These are phyloP conservation scores for Fragilaria radians DNA, from an alignment of 108 stramenopile species.

Conservation along the genomic window DNA sequence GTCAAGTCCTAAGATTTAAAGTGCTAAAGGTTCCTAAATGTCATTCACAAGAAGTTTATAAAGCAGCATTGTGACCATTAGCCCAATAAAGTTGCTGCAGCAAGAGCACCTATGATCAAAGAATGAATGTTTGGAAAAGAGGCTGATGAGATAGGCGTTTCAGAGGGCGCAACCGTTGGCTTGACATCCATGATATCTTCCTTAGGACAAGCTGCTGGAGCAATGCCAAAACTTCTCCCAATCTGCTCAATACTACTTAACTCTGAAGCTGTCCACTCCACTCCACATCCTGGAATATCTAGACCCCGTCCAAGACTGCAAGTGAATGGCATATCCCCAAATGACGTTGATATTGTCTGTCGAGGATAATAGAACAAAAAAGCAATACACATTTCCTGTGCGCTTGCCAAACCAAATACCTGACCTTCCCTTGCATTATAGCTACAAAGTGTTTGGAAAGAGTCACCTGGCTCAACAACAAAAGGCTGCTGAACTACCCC, in stretches of 20 bases:
- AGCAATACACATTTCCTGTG: constrained; percentile 62
- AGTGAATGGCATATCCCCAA: neutral
- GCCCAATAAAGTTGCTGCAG: no score
- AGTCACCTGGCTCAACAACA: constrained; percentile 37
- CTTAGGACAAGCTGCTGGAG: neutral
- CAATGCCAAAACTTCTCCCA: neutral
- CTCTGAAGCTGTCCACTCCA: neutral
- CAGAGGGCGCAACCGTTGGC: no score
- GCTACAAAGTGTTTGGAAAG: constrained; percentile 35
- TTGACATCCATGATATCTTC: no score
- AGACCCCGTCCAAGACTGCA: neutral
- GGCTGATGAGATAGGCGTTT: no score
- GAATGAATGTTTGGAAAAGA: no score
- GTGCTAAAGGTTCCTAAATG: no score
- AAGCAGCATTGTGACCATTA: no score
- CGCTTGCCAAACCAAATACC: constrained; percentile 23
- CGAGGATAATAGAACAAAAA: constrained; percentile 46
- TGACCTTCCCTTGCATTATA: constrained; percentile 15
- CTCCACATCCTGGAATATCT: neutral
- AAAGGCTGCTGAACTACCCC: constrained; percentile 27
- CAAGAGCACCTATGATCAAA: no score
- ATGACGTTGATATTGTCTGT: neutral
- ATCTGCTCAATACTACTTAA: neutral
- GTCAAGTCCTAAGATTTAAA: no score
- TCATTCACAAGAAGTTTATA: no score